These are phyloP conservation scores for Neostapfia colusana DNA, from an alignment of 176 grass and related monocot genomes.

Conservation along the genomic window DNA sequence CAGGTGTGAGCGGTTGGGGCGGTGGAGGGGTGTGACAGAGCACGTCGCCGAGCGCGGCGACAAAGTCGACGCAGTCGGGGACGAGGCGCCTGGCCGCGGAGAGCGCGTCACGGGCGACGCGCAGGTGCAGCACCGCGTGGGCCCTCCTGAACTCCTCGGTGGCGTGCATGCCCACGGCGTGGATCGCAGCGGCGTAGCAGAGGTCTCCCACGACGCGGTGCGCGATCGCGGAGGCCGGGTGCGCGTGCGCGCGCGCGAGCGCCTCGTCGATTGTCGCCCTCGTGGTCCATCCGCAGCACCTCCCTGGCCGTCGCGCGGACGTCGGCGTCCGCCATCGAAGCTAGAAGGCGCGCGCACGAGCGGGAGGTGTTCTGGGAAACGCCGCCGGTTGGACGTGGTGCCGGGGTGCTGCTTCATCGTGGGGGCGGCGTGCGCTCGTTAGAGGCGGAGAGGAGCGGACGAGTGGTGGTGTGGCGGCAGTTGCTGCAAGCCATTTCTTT, in stretches of 20 bases:
- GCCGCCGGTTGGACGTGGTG: not conserved
- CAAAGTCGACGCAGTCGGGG: constrained; percentile 35
- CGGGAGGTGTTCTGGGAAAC: not conserved
- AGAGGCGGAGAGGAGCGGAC: too few relatives aligned
- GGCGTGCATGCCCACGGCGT: not conserved
- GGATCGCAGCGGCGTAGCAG: not conserved
- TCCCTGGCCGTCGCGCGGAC: constrained; percentile 10
- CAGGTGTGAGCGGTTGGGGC: too few relatives aligned
- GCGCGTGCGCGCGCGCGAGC: not conserved
- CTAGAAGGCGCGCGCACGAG: too few relatives aligned
- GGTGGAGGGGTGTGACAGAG: too few relatives aligned
- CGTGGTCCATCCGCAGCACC: constrained; percentile 14
- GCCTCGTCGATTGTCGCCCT: not conserved
- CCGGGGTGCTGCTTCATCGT: too few relatives aligned
- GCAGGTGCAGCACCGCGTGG: not conserved
- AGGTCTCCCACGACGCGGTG: constrained; percentile 30
- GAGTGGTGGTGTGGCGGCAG: too few relatives aligned
- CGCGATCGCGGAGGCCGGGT: not conserved
- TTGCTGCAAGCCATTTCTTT: too few relatives aligned
- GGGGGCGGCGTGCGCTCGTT: too few relatives aligned
- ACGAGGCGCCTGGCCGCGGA: not conserved
- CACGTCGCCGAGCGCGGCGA: constrained; percentile 26
- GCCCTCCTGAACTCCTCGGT: not conserved
- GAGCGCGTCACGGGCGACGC: constrained; percentile 8
- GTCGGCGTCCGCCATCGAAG: constrained; percentile 8